Evolutionary conservation across 2,329 filamentous ascomycete species (phyloP).

Genomic region (Emergomyces orientalis): DNA sequence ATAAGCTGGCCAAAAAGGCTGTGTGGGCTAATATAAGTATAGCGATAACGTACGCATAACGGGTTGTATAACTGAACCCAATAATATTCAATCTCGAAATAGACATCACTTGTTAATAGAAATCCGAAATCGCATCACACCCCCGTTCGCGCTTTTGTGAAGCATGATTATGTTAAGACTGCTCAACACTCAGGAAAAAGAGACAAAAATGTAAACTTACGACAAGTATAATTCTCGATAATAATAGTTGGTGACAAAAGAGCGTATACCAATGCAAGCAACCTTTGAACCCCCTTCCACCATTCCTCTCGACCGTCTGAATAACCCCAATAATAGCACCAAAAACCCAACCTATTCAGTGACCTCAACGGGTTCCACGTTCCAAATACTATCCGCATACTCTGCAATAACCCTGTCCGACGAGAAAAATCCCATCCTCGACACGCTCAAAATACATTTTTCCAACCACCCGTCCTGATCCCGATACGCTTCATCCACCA

Average conservation of each 20-base stretch:
- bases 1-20: background rate
- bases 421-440: constrained; percentile 95
- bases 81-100: background rate
- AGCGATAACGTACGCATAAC: background rate
- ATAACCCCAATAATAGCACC: background rate
- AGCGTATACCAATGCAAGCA: background rate
- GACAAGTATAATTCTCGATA: background rate
- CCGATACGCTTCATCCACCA: constrained; percentile 86
- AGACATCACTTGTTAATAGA: background rate
- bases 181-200: background rate
- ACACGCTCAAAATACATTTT: constrained; percentile 80
- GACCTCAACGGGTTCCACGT: constrained; percentile 65
- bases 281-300: background rate
- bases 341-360: background rate
- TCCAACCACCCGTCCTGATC: constrained; percentile 88
- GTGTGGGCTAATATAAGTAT: background rate
- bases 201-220: background rate
- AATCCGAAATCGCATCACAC: background rate
- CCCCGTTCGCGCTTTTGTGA: background rate
- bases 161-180: background rate
- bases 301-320: background rate
- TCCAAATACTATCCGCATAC: constrained; percentile 97
- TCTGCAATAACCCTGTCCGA: constrained; percentile 93
- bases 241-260: background rate
- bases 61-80: background rate